Evolutionary conservation across 2,329 filamentous ascomycete genomes (phyloP).

Genomic region (Alternaria novae-zelandiae): DNA sequence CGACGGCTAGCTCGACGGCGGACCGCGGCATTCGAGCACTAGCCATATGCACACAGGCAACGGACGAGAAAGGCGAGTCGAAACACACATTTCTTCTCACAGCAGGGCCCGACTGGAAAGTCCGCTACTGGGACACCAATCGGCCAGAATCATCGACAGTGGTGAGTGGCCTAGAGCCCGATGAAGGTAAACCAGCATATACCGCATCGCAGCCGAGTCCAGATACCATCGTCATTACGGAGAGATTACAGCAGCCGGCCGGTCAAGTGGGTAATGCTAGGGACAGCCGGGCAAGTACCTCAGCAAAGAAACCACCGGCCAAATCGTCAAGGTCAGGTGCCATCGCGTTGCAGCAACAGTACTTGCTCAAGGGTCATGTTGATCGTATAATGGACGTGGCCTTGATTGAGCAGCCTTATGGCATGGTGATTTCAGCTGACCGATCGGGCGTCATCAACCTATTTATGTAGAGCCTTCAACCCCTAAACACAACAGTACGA

Average conservation of each 20-base stretch:
- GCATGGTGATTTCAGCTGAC: constrained; percentile 91
- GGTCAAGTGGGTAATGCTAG: constrained; percentile 20
- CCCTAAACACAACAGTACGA: neutral
- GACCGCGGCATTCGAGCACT: constrained; percentile 78
- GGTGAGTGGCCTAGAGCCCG: constrained; percentile 76
- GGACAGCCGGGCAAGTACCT: constrained; percentile 42
- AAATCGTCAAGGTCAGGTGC: constrained; percentile 77
- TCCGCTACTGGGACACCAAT: constrained; percentile 91
- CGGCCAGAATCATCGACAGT: constrained; percentile 79
- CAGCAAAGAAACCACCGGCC: constrained; percentile 37
- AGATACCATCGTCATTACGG: constrained; percentile 51
- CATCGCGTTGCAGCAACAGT: constrained; percentile 91
- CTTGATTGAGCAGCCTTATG: constrained; percentile 87
- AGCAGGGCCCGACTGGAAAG: constrained; percentile 85
- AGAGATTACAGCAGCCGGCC: constrained; percentile 39
- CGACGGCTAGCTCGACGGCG: constrained; percentile 57
- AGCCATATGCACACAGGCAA: constrained; percentile 71
- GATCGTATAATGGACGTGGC: constrained; percentile 88
- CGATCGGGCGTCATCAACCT: constrained; percentile 88
- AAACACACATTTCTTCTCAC: constrained; percentile 85
- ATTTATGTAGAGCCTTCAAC: constrained; percentile 59
- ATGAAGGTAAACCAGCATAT: constrained; percentile 78
- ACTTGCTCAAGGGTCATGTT: constrained; percentile 82
- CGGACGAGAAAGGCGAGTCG: constrained; percentile 72
- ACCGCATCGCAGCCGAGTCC: constrained; percentile 42